A percentile compares a stretch with the other conserved stretches of the same genome.
phyloP scores from a whole-genome alignment of 345 rosid genomes.

The Acer negundo region DNA sequence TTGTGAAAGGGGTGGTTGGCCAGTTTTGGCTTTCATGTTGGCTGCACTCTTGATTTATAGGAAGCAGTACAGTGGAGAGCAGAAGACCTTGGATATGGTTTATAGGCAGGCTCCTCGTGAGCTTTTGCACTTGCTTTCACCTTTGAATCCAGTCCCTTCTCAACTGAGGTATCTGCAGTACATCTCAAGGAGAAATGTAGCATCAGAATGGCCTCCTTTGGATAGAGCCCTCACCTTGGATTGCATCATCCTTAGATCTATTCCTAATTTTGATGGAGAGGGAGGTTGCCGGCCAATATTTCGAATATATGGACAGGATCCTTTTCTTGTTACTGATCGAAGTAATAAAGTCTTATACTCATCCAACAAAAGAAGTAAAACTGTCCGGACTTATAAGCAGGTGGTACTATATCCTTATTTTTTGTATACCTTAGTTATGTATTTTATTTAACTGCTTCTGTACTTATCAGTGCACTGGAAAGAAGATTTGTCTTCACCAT shows the following conservation, averaged over 20 bases:
- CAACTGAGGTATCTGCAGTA: conserved; percentile 89
- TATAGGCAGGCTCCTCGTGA: conserved; percentile 90
- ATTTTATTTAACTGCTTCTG: background rate
- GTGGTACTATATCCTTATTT: conserved; percentile 30
- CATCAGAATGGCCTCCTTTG: conserved; percentile 90
- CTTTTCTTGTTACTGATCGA: conserved; percentile 59
- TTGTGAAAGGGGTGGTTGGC: conserved; percentile 92
- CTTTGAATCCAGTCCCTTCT: conserved; percentile 86
- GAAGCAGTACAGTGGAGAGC: conserved; percentile 85
- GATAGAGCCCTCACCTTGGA: conserved; percentile 90
- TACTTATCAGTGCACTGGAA: background rate
- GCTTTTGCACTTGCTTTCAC: conserved; percentile 73
- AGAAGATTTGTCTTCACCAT: background rate
- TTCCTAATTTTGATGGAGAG: conserved; percentile 69
- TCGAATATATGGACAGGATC: conserved; percentile 87
- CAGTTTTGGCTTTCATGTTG: conserved; percentile 79
- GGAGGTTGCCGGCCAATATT: conserved; percentile 90
- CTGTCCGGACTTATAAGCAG: conserved; percentile 74
- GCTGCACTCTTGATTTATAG: conserved; percentile 79
- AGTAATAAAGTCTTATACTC: conserved; percentile 60
- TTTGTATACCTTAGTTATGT: background rate
- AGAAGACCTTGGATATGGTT: conserved; percentile 88
- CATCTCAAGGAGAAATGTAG: conserved; percentile 85
- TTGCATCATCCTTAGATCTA: conserved; percentile 74
- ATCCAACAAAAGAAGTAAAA: conserved; percentile 66